These are phyloP conservation scores for Rhizopogon rudus DNA, from an alignment of 768 basidiomycete species.

Conservation along the genomic window DNA sequence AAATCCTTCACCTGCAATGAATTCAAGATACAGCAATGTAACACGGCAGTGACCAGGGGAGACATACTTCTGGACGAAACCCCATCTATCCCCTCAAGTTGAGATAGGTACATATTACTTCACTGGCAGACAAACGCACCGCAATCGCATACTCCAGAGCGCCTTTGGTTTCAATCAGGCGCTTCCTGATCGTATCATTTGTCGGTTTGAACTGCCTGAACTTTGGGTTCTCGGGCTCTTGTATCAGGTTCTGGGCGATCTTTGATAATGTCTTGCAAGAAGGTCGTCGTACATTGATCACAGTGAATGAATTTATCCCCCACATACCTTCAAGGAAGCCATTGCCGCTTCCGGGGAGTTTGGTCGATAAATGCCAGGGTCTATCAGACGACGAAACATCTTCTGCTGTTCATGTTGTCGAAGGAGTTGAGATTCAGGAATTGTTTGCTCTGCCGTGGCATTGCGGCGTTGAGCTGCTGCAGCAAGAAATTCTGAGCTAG, in stretches of 20 bases:
- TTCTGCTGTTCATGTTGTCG: slow-evolving; percentile 65
- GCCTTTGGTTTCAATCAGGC: slow-evolving; percentile 64
- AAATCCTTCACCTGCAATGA: slow-evolving; percentile 55
- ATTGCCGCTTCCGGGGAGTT: slow-evolving; percentile 59
- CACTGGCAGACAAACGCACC: slow-evolving; percentile 37
- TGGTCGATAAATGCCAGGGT: slow-evolving; percentile 72
- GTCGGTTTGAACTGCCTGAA: slow-evolving; percentile 74
- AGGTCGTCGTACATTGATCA: slow-evolving; percentile 3
- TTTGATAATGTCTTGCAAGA: slow-evolving; percentile 52
- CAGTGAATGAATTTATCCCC: slow-evolving; percentile 5
- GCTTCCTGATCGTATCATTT: slow-evolving; percentile 60
- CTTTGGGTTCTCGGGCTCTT: slow-evolving; percentile 68
- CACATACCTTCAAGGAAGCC: slow-evolving; percentile 56
- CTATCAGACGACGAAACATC: slow-evolving; percentile 68
- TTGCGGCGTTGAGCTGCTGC: slow-evolving; percentile 24
- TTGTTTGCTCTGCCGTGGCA: background rate
- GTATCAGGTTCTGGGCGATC: slow-evolving; percentile 69
- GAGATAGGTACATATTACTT: slow-evolving; percentile 4
- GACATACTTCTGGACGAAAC: slow-evolving; percentile 60
- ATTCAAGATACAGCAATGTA: background rate
- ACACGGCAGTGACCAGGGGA: slow-evolving; percentile 1
- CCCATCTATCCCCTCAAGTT: slow-evolving; percentile 50
- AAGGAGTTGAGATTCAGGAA: slow-evolving; percentile 10
- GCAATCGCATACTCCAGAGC: slow-evolving; percentile 77
- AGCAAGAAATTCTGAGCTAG: slow-evolving; percentile 20